Evolutionary conservation across 1,284 basidiomycete genomes (phyloP), one percentile per base, ranked within the genome.

Genomic region (Cystobasidium slooffiae): DNA sequence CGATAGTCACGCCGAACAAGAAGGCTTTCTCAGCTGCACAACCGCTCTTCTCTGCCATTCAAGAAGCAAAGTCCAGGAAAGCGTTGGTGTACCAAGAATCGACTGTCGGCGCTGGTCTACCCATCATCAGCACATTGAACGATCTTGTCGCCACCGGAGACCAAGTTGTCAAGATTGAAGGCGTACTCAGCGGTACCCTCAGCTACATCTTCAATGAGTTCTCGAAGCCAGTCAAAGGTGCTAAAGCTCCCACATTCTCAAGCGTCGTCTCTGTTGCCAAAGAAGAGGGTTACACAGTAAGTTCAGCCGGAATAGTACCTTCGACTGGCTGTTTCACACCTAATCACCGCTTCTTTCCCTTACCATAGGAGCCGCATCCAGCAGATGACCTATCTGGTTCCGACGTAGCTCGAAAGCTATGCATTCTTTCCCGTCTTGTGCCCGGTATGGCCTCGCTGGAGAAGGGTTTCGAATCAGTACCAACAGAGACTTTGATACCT

Each of bases 161-260:
- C 82, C 90, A 93, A 80, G 84, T 88, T 66, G 81, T 82, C 65
- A 85, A 85, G 80, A 85, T 87, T 75, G 86, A 88, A 80, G 87
- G 87, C 44, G 93, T 96, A 52, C 90, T 96, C 83, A 94, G 91
- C 8, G 96, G 96, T 3, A 99, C 96, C 0, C 89, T 99, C 85
- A 93, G 91, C 81, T 99, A 99, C 85, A 98, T 99, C 84, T 99
- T 99, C 87, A 99, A 99, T 84, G 90, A 94, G 78, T 99, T 94
- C 82, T 93, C 91, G 5, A 80, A 80, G 53, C 78, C 79, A 18
- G 46, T 63, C 79, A 80, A 9, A 31, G 86, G 85, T 58, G 88
- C 88, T 49, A 62, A 68, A 1, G 78, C 77, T 43, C 78, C 80
- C 67, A 84, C 84, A 79, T 98, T 99, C 84, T 95, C 93, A 2